Evolutionary conservation across 2,329 filamentous ascomycete genomes (phyloP).

Genomic region (Coniosporium tulheliwenetii): DNA sequence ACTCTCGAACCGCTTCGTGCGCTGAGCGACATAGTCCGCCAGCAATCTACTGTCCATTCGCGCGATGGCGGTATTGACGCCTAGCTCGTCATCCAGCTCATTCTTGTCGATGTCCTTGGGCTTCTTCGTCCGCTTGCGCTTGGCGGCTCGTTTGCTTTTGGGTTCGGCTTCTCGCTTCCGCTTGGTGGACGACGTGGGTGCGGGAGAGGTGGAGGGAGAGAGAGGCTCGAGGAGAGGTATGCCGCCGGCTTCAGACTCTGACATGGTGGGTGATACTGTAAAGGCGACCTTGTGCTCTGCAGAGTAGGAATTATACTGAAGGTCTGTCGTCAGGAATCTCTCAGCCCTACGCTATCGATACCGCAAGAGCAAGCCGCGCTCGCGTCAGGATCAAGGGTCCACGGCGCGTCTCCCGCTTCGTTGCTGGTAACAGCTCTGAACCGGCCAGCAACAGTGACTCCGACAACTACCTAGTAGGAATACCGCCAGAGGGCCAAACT

Average conservation of each 20-base stretch:
- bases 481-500: too few relatives aligned
- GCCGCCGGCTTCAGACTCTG: slow-evolving; percentile 27
- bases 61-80: slow-evolving; percentile 65
- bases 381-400: too few relatives aligned
- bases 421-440: too few relatives aligned
- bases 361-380: too few relatives aligned
- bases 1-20: slow-evolving; percentile 60
- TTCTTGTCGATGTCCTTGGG: slow-evolving; percentile 49
- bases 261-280: slow-evolving; percentile 18
- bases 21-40: slow-evolving; percentile 72
- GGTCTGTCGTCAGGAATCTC: too few relatives aligned
- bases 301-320: too few relatives aligned
- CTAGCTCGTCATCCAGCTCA: slow-evolving; percentile 26
- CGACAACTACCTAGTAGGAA: too few relatives aligned
- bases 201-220: slow-evolving; percentile 14
- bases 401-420: too few relatives aligned
- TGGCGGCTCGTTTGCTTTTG: slow-evolving; percentile 21
- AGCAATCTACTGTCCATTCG: slow-evolving; percentile 72
- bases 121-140: slow-evolving; percentile 42
- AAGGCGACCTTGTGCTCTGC: too few relatives aligned
- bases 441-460: too few relatives aligned
- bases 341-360: too few relatives aligned
- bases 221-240: slow-evolving; percentile 28
- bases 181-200: slow-evolving; percentile 11
- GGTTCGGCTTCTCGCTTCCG: slow-evolving; percentile 17